Percentiles rank a stretch among this genome's conserved stretches.
These are phyloP conservation scores for Triticum monococcum DNA, from an alignment of 176 grass and related monocot species.

Conservation along the genomic window DNA sequence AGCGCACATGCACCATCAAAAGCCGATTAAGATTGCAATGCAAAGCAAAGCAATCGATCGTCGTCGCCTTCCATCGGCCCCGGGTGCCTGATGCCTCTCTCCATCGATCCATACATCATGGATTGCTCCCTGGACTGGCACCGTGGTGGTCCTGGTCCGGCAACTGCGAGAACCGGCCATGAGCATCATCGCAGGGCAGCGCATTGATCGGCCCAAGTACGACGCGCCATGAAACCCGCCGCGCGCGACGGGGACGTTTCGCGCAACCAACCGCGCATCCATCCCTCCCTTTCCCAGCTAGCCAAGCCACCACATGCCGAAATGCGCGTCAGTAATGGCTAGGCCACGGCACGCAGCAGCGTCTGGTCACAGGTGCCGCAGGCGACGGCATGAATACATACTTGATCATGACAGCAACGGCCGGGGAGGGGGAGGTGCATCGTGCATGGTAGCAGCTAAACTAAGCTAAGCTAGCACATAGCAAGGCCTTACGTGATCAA, in stretches of 20 bases:
- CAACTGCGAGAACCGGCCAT: not conserved
- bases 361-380: not conserved
- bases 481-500: not conserved
- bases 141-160: not conserved
- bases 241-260: not conserved
- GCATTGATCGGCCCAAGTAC: slow-evolving; percentile 18
- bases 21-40: no score
- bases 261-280: not conserved
- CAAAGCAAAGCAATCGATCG: no score
- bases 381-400: not conserved
- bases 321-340: not conserved
- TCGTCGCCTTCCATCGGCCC: no score
- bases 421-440: not conserved
- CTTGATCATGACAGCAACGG: not conserved
- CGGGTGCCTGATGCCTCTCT: no score
- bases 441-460: no score
- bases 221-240: slow-evolving; percentile 24
- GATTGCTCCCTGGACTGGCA: not conserved
- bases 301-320: not conserved
- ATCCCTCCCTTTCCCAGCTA: no score
- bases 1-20: no score
- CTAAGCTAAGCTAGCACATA: not conserved
- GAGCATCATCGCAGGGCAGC: not conserved
- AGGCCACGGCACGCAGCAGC: not conserved
- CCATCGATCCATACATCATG: not conserved